Conservation (phyloP, 2,329 filamentous ascomycete genomes). For the Elsinoe australis region DNA sequence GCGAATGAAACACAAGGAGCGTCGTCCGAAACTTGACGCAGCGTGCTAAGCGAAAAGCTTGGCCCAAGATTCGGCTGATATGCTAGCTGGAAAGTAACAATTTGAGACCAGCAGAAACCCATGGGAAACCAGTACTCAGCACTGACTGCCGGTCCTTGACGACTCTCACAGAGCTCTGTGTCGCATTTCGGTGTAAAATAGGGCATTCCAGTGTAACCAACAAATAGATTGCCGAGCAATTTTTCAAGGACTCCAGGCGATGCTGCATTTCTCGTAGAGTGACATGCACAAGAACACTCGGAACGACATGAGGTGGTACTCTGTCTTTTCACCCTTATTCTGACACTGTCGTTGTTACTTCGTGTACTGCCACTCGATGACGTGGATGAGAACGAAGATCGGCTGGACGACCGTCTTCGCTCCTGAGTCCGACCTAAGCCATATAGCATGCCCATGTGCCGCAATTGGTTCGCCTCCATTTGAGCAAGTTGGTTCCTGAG, state of each 20-base stretch:
- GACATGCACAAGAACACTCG: conserved; percentile 24
- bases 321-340: not conserved
- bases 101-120: conserved; percentile 27
- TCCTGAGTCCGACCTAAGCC: conserved; percentile 13
- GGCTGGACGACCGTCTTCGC: not conserved
- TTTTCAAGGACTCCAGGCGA: conserved; percentile 23
- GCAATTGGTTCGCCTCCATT: conserved; percentile 24
- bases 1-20: conserved; percentile 29
- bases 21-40: conserved; percentile 28
- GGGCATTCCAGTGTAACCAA: conserved; percentile 28
- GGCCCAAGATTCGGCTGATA: conserved; percentile 24
- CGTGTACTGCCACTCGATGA: not conserved
- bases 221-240: conserved; percentile 27
- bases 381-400: not conserved
- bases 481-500: conserved; percentile 23
- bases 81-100: conserved; percentile 25
- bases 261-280: conserved; percentile 21
- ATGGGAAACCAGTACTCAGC: conserved; percentile 32
- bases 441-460: conserved; percentile 25
- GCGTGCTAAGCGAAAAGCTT: conserved; percentile 26
- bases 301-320: conserved; percentile 19
- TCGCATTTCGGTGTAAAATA: conserved; percentile 25
- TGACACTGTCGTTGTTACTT: no score
- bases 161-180: conserved; percentile 22
- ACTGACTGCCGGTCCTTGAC: conserved; percentile 23